Evolutionary conservation across 768 basidiomycete species (phyloP), one percentile per base, ranked within the genome.

Genomic region (Rhizopogon roseolus): DNA sequence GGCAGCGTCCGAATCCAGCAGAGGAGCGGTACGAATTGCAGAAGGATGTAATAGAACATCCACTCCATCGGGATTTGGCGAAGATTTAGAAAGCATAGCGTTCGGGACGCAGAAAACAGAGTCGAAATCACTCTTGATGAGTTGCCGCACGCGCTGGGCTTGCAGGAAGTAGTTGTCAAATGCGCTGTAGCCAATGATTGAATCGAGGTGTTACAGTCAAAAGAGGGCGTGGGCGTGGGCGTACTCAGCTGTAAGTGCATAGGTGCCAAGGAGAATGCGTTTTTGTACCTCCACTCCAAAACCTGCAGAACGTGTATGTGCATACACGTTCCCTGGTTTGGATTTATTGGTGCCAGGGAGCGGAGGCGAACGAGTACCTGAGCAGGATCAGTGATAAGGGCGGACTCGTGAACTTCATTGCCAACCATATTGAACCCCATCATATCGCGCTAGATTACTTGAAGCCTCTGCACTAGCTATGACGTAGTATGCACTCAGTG

Each of bases 121-220:
- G 62, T 86, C 73, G 60, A 95, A 94, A 62, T 98, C 95, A 5
- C 76, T 62, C 54, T 81, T 80, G 49, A 99, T 74, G 7, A 80
- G 71, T 48, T 79, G 77, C 1, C 96, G 85, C 9, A 98, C 81
- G 32, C 84, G 79, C 57, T 93, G 88, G 0, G 96, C 95, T 73
- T 96, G 93, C 5, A 98, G 77, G 66, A 93, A 99, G 68, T 96
- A 98, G 64, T 96, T 98, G 71, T 98, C 89, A 64, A 94, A 98
- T n/a, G 93, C 93, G 54, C 93, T 98, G 61, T 6, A 39, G 34
- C 41, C 52, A 36, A 46, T 44, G 28, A 14, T 32, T 46, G 42
- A 19, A 14, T 22, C 16, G 43, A 45, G 36, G 29, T 7, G 4
- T 41, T 25, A 43, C 34, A 32, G 27, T 5, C 6, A 46, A 52